These are phyloP conservation scores for Bombardia bombarda DNA, from an alignment of 495 filamentous ascomycete species.

Conservation along the genomic window DNA sequence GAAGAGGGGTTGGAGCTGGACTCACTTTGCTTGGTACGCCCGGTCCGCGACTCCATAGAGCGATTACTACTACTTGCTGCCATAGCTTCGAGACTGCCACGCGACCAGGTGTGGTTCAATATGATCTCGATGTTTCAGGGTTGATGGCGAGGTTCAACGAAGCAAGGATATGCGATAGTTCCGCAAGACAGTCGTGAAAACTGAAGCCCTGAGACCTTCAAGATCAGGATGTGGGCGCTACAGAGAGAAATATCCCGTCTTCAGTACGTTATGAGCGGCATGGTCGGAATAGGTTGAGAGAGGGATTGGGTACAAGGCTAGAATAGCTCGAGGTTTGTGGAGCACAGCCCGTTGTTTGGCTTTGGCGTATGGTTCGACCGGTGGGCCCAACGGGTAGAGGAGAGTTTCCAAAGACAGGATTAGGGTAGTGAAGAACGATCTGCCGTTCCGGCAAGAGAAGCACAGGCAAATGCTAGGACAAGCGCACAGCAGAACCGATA, in stretches of 20 bases:
- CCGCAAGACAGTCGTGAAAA: too few relatives aligned
- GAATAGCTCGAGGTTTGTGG: background rate
- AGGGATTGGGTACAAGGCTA: background rate
- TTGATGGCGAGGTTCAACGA: too few relatives aligned
- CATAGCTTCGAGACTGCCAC: constrained; percentile 27
- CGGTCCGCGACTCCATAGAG: constrained; percentile 70
- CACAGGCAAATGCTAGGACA: too few relatives aligned
- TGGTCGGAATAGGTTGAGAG: background rate
- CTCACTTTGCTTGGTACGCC: constrained; percentile 74
- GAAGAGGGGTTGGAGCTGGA: too few relatives aligned
- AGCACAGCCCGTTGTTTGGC: background rate
- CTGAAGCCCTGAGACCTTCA: too few relatives aligned
- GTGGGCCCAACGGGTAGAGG: background rate
- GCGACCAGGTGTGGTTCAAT: too few relatives aligned
- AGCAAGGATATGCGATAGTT: too few relatives aligned
- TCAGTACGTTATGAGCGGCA: constrained; percentile 5
- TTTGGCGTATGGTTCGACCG: background rate
- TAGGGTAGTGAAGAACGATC: background rate
- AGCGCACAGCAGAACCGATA: too few relatives aligned
- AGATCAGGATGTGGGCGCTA: too few relatives aligned
- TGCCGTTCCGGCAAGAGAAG: constrained; percentile 1
- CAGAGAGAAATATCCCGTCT: background rate
- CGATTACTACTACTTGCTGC: constrained; percentile 48
- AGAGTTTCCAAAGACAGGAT: background rate
- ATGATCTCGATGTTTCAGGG: too few relatives aligned